Evolutionary conservation across 768 basidiomycete genomes (phyloP).

Genomic region (Phaeotremella skinneri): DNA sequence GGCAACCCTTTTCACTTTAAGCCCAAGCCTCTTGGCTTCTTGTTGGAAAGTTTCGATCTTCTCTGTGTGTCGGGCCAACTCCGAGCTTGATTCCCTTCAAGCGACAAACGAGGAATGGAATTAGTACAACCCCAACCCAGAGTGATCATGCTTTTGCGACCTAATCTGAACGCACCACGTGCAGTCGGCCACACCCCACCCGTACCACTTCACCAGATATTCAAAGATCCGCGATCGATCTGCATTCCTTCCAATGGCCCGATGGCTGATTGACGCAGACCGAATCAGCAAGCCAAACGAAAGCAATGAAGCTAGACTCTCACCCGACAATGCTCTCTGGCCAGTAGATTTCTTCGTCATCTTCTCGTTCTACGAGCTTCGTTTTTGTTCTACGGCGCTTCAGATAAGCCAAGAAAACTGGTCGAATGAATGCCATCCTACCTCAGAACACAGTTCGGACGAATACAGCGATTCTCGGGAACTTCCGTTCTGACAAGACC

Average conservation of each 20-base stretch:
- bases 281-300: no score
- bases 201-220: neutral
- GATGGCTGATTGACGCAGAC: neutral
- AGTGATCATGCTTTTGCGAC: no score
- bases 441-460: slow-evolving; percentile 3
- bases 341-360: neutral
- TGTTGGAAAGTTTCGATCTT: no score
- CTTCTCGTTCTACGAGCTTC: neutral
- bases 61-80: no score
- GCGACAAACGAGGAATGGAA: no score
- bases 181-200: neutral
- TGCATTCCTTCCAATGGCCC: neutral
- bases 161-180: no score
- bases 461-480: neutral
- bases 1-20: no score
- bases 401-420: no score
- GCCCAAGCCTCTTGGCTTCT: no score
- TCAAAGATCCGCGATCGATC: neutral
- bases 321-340: slow-evolving; percentile 6
- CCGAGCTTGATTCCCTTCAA: no score
- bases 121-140: no score
- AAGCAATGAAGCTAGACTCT: neutral
- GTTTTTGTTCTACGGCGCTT: neutral
- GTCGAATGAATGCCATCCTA: neutral
- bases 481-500: neutral